Percentiles rank a stretch among this genome's conserved stretches.
phyloP scores from a whole-genome alignment of 2,329 filamentous ascomycete genomes.

The Rachicladosporium sp. region DNA sequence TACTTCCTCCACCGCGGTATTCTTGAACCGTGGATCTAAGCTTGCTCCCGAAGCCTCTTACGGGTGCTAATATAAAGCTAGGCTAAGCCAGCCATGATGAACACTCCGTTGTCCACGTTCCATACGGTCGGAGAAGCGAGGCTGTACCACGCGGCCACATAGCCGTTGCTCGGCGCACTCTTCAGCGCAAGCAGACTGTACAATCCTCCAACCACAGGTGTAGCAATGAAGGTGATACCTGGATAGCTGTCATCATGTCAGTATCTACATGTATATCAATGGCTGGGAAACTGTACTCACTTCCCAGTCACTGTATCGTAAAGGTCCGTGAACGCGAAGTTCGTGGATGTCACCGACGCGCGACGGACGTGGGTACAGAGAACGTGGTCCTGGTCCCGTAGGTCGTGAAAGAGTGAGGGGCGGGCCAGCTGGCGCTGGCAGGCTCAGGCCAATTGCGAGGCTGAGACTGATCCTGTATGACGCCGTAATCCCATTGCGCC shows the following conservation, averaged over 20 bases:
- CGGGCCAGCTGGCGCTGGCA: neutral
- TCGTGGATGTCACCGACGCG: slow-evolving; percentile 31
- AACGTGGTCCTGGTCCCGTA: neutral
- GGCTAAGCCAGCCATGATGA: no score
- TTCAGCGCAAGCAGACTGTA: slow-evolving; percentile 36
- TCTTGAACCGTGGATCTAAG: no score
- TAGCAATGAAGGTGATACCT: slow-evolving; percentile 30
- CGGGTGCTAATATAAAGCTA: no score
- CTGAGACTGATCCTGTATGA: neutral
- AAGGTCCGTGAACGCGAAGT: slow-evolving; percentile 38
- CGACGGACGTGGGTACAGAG: no score
- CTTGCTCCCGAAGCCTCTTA: no score
- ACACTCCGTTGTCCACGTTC: no score
- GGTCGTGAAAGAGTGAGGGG: neutral
- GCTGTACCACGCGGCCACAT: neutral
- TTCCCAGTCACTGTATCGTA: slow-evolving; percentile 37
- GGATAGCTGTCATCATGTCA: slow-evolving; percentile 11
- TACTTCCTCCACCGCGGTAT: no score
- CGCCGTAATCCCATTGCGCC: slow-evolving; percentile 48
- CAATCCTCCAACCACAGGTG: slow-evolving; percentile 40
- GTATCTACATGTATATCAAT: neutral
- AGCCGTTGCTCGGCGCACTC: slow-evolving; percentile 9
- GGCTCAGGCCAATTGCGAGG: neutral
- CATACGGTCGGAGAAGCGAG: neutral
- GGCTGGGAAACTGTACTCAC: slow-evolving; percentile 4